Evolutionary conservation across 371 early-diverging fungal genomes (phyloP), one percentile per base, ranked within the genome.

Genomic region (Rhizopus arrhizus): DNA sequence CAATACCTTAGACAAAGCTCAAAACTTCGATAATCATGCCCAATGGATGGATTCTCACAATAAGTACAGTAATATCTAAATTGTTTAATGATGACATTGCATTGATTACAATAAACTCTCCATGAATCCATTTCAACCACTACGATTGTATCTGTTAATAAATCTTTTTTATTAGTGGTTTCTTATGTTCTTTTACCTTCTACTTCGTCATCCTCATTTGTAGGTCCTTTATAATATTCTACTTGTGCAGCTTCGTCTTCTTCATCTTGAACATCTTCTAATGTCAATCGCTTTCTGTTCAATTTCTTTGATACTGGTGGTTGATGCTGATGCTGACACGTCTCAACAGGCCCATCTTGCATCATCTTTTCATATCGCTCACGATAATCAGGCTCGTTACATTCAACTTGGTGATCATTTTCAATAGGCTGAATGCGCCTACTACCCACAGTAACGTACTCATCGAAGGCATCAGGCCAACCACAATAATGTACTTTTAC

Each of bases 61-160:
- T 86, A 85, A 5, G 85, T 89, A 69, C 95, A 95, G 60, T 89
- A 94, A 64, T 91, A 92, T 15, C 93, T 73, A 62, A 81, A 82
- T 11, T 86, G 81, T 33, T 80, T 72, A 57, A 89, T 87, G 13
- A 83, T 73, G 3, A 80, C 64, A 41, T 70, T 75, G 69, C 88
- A 91, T 40, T 77, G 72, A 42, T 85, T 85, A 77, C 89, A 89
- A 42, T 81, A 79, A 2, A 86, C 80, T 54, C 78, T 77, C 82
- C 83, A 82, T 13, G 68, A 62, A n/a, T 75, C 74, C 35, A 66
- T 46, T 62, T 75, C 75, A 40, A 31, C 12, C 0, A 58, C 16
- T 56, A 9, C 15, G 11, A 48, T 40, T 5, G 48, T 29, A 8
- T 48, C 9, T 28, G 29, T 7, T 45, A 40, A 32, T 43, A 3